Conservation (phyloP, 139 green algal genomes). For the Chlamydomonas urium region DNA sequence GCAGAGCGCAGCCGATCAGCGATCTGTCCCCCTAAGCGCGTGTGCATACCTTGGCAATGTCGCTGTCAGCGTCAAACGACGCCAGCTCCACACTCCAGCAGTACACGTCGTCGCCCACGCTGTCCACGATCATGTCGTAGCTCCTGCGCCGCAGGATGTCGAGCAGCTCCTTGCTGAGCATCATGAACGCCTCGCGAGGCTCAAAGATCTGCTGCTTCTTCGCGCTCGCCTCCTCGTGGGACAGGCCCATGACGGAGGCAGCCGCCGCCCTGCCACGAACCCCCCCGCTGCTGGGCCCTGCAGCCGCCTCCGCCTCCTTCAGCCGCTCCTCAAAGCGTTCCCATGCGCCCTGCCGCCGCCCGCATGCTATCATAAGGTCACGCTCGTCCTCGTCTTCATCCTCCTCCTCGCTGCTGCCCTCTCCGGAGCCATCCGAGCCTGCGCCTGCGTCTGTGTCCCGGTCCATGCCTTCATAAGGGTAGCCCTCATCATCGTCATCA, state of each 20-base stretch:
- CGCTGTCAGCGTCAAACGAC: slow-evolving; percentile 37
- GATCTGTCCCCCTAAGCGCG: no score
- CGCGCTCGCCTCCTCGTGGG: slow-evolving; percentile 17
- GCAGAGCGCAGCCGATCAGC: no score
- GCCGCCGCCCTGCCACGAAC: no score
- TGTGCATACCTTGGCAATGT: neutral
- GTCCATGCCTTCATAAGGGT: neutral
- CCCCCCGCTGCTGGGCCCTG: no score
- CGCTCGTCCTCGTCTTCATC: slow-evolving; percentile 12
- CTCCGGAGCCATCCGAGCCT: neutral
- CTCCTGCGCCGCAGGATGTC: slow-evolving; percentile 40
- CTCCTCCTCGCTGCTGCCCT: slow-evolving; percentile 4
- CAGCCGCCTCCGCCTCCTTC: neutral
- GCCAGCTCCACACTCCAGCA: slow-evolving; percentile 62
- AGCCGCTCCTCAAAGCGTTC: slow-evolving; percentile 3
- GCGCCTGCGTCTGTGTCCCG: neutral
- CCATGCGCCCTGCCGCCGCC: neutral
- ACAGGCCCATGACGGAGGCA: neutral
- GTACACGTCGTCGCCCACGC: slow-evolving; percentile 59
- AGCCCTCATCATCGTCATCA: no score
- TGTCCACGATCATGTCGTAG: slow-evolving; percentile 37
- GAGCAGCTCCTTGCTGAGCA: slow-evolving; percentile 62
- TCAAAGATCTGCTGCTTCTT: slow-evolving; percentile 54
- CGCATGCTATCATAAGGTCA: slow-evolving; percentile 9
- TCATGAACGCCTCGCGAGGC: slow-evolving; percentile 44